Evolutionary conservation across 2,329 filamentous ascomycete species (phyloP).

Genomic region (Macrophomina phaseolina): DNA sequence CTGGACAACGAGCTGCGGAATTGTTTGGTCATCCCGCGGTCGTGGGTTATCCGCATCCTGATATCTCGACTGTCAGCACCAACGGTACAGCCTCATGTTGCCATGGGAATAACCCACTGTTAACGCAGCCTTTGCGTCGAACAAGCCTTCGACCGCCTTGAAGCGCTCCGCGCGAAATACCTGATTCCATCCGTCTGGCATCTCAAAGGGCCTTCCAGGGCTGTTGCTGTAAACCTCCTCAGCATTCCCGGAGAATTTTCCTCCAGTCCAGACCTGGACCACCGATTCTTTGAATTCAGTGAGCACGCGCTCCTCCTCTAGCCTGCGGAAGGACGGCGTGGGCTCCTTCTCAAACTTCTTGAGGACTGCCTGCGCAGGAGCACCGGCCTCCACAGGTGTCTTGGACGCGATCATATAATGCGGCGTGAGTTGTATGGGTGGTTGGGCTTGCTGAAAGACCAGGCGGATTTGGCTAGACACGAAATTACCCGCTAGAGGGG

Average conservation of each 20-base stretch:
- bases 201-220: constrained; percentile 89
- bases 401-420: constrained; percentile 90
- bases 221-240: constrained; percentile 75
- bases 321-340: constrained; percentile 73
- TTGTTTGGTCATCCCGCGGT: constrained; percentile 75
- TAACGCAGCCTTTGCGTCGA: constrained; percentile 81
- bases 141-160: constrained; percentile 85
- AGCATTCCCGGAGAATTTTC: constrained; percentile 67
- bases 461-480: constrained; percentile 85
- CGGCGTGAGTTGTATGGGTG: constrained; percentile 76
- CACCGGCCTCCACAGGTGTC: constrained; percentile 83
- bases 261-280: constrained; percentile 88
- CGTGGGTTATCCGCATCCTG: constrained; percentile 54
- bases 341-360: constrained; percentile 69
- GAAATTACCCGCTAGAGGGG: constrained; percentile 85
- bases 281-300: constrained; percentile 98
- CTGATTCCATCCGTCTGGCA: constrained; percentile 96
- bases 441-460: constrained; percentile 72
- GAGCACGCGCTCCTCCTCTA: constrained; percentile 90
- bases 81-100: background rate
- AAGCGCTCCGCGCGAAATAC: constrained; percentile 91
- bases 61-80: constrained; percentile 30
- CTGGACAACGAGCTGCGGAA: constrained; percentile 80
- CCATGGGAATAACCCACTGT: constrained; percentile 32
- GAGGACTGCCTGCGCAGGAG: constrained; percentile 76